Conservation (phyloP, 768 basidiomycete genomes). For the Tremella mesenterica region DNA sequence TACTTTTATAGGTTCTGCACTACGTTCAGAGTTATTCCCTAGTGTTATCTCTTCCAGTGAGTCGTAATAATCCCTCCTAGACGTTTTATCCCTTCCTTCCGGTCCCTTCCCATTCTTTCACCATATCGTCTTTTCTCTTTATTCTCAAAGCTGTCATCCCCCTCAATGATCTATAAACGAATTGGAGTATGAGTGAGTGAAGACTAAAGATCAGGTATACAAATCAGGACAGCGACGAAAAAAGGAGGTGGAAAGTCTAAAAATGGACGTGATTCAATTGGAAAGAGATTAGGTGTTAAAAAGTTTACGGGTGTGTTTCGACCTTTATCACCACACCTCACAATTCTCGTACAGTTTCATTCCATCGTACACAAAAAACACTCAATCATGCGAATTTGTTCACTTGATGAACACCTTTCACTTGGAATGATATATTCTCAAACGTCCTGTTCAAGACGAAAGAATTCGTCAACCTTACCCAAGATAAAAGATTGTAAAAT, state of each 20-base stretch:
- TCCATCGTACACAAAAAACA: neutral
- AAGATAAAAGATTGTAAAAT: neutral
- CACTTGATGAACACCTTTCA: too few species aligned
- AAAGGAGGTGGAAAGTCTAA: conserved; percentile 87
- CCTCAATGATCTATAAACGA: neutral
- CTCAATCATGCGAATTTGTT: conserved; percentile 1
- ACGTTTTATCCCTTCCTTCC: neutral
- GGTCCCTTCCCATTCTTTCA: neutral
- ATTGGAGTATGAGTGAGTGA: neutral
- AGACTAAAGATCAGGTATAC: conserved; percentile 21
- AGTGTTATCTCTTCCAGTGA: conserved; percentile 33
- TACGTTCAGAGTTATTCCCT: conserved; percentile 27
- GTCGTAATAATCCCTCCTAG: too few species aligned
- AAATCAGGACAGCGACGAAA: conserved; percentile 89
- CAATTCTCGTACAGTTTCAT: neutral
- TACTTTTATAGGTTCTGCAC: conserved; percentile 8
- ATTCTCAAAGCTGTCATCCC: conserved; percentile 14
- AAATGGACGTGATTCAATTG: conserved; percentile 86
- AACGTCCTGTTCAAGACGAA: too few species aligned
- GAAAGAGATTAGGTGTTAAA: conserved; percentile 88
- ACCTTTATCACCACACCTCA: neutral
- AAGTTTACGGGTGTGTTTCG: conserved; percentile 73
- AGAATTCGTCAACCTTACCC: neutral
- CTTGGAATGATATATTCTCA: too few species aligned
- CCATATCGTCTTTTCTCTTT: neutral